Evolutionary conservation across 495 filamentous ascomycete genomes (phyloP), one percentile per base, ranked within the genome.

Genomic region (Hypoxylon intermedium): DNA sequence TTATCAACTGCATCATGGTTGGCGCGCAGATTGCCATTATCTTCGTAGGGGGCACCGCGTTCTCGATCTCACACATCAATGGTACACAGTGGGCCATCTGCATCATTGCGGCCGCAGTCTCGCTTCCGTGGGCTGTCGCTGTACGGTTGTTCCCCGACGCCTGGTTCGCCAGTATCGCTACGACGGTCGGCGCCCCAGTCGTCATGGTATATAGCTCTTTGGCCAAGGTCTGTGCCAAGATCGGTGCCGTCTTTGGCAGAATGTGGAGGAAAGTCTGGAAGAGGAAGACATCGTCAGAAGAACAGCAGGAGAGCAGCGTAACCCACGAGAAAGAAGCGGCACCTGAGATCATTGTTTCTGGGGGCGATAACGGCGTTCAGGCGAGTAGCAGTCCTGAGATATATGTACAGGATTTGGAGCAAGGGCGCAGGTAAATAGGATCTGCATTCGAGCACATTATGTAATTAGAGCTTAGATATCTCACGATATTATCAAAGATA

Each of bases 1-100:
- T 79, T 37, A 96, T 97, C 63, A 89, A 90, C 58, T 47, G 84
- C 16, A 84, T 96, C 67, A 97, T 96, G 78, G 74, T 96, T 51
- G 91, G 85, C 31, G 91, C 91, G 5, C 90, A 94, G 64, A 71
- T 90, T 20, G 71, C 91, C 74, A 94, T 94, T 64, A 75, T 93
- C 37, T 90, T 90, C 53, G 79, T 93, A 37, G 90, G 90, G 58
- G 88, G 89, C 7, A 60, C 72, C 44, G 90, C 90, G 0, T 91
- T 94, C 67, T 81, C 82, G 9, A 84, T 89, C 30, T 75, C 66
- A 15, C 74, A 72, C 4, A 78, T 92, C 23, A 80, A 85, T 53
- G 86, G 86, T 21, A 67, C 75, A 7, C 87, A 92, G 65, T 94
- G 90, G 90, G 89, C 76, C 21, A 85, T 88, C 58, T 90, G 87